A percentile compares a stretch with the other conserved stretches of the same genome.
These are phyloP conservation scores for Ministeria vibrans DNA, from an alignment of 78 protist genomes.

Conservation along the genomic window DNA sequence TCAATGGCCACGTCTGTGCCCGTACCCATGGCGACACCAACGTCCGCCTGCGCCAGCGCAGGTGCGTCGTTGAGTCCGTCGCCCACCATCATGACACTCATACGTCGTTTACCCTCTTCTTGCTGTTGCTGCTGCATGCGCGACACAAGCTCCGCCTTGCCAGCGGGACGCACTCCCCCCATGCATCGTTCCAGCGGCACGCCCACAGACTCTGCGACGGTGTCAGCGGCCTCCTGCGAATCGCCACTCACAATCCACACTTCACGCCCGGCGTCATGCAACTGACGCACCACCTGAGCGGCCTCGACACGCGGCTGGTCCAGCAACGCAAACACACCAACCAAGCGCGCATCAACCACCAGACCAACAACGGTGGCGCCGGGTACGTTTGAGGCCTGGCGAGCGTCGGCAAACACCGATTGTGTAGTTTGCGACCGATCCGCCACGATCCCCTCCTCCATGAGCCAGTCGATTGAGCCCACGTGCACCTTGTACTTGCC, in stretches of 20 bases:
- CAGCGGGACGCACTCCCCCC: conserved; percentile 72
- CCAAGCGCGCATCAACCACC: conserved; percentile 11
- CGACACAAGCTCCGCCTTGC: conserved; percentile 57
- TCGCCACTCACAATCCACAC: conserved; percentile 88
- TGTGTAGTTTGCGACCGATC: too few relatives aligned
- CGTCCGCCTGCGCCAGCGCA: conserved; percentile 92
- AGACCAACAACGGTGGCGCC: conserved; percentile 40
- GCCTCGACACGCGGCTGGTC: conserved; percentile 40
- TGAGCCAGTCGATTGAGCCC: conserved; percentile 13
- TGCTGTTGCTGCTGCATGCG: conserved; percentile 51
- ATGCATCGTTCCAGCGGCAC: not conserved
- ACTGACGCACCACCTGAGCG: conserved; percentile 12
- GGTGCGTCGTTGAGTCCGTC: conserved; percentile 97
- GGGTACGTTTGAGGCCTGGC: too few relatives aligned
- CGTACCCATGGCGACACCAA: conserved; percentile 89
- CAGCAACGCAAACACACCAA: conserved; percentile 7
- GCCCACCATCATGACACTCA: conserved; percentile 82
- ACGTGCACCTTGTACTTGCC: too few relatives aligned
- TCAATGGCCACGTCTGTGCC: conserved; percentile 93
- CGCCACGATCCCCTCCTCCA: not conserved
- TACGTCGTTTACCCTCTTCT: too few relatives aligned
- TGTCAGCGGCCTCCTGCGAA: conserved; percentile 38
- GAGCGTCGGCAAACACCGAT: too few relatives aligned
- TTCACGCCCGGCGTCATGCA: conserved; percentile 32
- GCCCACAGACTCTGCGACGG: conserved; percentile 33